Evolutionary conservation across 345 rosid species (phyloP).

Genomic region (Combretum micranthum): DNA sequence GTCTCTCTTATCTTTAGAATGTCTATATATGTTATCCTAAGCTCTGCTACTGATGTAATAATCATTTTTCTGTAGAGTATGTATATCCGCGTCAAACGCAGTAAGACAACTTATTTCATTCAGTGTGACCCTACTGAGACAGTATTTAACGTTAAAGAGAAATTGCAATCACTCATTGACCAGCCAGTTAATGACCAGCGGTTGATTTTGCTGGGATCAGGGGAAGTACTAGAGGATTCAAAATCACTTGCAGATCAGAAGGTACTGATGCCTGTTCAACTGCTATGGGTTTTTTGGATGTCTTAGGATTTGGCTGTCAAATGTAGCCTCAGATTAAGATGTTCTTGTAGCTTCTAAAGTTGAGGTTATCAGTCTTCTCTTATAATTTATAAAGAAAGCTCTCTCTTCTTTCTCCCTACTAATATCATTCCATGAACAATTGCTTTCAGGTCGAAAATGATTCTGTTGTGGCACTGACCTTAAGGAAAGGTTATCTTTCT

Average conservation of each 20-base stretch:
- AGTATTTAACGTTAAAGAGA: conserved; percentile 61
- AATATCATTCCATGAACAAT: neutral
- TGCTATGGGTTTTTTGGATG: too few species aligned
- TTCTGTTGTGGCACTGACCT: conserved; percentile 78
- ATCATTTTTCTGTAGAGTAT: conserved; percentile 45
- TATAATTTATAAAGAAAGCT: neutral
- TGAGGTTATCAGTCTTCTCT: neutral
- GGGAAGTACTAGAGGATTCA: conserved; percentile 64
- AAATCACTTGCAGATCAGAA: conserved; percentile 79
- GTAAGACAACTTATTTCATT: conserved; percentile 79
- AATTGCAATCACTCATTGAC: conserved; percentile 55
- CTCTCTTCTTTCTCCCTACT: neutral
- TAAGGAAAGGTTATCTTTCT: conserved; percentile 61
- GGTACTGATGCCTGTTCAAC: conserved; percentile 22
- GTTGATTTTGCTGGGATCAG: conserved; percentile 48
- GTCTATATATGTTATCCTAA: too few species aligned
- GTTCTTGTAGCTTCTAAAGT: conserved; percentile 1
- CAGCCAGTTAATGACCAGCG: conserved; percentile 64
- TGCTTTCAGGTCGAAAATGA: conserved; percentile 90
- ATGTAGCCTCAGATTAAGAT: neutral
- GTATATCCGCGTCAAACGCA: conserved; percentile 88
- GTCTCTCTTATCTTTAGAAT: too few species aligned
- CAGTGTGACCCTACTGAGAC: conserved; percentile 87
- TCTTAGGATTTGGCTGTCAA: too few species aligned
- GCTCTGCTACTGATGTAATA: conserved; percentile 3